phyloP scores from a whole-genome alignment of 352 stramenopile genomes.

The Globisporangium cylindrosporum region DNA sequence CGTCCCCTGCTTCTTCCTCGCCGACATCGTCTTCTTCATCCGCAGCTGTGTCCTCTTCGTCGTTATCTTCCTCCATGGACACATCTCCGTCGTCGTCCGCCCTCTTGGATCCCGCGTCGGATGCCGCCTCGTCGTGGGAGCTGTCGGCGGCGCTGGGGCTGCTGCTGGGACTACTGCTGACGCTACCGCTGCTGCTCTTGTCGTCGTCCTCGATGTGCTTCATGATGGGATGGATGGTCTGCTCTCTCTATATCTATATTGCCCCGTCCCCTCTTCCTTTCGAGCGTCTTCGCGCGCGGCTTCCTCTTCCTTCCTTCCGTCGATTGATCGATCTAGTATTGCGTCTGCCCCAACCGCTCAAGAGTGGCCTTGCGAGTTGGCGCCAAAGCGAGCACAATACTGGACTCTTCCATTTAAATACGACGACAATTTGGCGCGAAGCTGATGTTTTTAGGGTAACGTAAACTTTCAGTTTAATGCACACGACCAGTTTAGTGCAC shows the following conservation, averaged over 20 bases:
- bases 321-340: background rate
- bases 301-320: slow-evolving; percentile 1
- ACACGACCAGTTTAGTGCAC: too few species aligned
- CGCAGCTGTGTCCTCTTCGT: slow-evolving; percentile 25
- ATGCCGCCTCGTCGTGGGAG: slow-evolving; percentile 12
- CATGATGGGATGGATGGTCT: slow-evolving; percentile 4
- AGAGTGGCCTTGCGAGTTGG: background rate
- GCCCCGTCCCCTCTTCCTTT: background rate
- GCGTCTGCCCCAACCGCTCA: background rate
- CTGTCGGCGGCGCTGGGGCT: slow-evolving; percentile 31
- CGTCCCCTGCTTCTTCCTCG: slow-evolving; percentile 26
- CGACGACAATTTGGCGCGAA: background rate
- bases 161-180: slow-evolving; percentile 14
- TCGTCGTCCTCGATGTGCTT: slow-evolving; percentile 32
- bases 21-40: slow-evolving; percentile 28
- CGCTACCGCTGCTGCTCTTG: slow-evolving; percentile 28
- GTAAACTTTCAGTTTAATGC: too few species aligned
- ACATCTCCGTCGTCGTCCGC: slow-evolving; percentile 20
- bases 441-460: too few species aligned
- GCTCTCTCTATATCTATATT: background rate
- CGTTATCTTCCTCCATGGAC: slow-evolving; percentile 28
- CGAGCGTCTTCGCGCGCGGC: background rate
- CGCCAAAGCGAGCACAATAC: background rate
- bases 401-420: background rate
- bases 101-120: slow-evolving; percentile 14